A percentile compares a stretch with the other conserved stretches of the same genome.
Conservation (phyloP, 306 rosid genomes). For the Malus fusca region DNA sequence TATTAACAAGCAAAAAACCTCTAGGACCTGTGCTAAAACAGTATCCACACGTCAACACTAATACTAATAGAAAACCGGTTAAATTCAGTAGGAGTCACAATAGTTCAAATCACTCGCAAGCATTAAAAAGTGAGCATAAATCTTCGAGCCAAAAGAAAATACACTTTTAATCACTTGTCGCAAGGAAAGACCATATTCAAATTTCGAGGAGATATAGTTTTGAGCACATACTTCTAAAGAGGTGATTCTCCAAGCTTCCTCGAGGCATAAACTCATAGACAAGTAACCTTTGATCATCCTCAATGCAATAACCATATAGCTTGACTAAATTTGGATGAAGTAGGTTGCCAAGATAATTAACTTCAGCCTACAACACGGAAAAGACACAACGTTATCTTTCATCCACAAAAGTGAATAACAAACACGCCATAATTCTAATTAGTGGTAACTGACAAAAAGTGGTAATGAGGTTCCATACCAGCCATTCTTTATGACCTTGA, state of each 20-base stretch:
- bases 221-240: slow-evolving; percentile 39
- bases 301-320: slow-evolving; percentile 53
- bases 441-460: neutral
- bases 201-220: neutral
- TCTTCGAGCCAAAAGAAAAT: neutral
- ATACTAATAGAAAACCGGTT: neutral
- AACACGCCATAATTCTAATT: neutral
- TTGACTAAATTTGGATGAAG: slow-evolving; percentile 49
- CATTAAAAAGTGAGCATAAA: neutral
- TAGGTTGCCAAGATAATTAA: slow-evolving; percentile 48
- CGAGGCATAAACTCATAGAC: slow-evolving; percentile 60
- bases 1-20: neutral
- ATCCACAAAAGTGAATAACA: neutral
- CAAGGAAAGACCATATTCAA: neutral
- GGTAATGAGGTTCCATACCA: slow-evolving; percentile 26
- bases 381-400: neutral
- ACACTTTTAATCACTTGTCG: neutral
- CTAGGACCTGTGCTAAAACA: neutral
- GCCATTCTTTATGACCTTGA: slow-evolving; percentile 71
- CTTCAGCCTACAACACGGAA: slow-evolving; percentile 47
- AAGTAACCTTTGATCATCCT: slow-evolving; percentile 46
- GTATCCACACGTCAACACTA: neutral
- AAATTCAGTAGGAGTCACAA: neutral
- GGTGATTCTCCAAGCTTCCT: slow-evolving; percentile 69
- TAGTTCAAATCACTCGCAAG: neutral